Evolutionary conservation across 441 rosid genomes (phyloP).

Genomic region (Brassica hybrid): DNA sequence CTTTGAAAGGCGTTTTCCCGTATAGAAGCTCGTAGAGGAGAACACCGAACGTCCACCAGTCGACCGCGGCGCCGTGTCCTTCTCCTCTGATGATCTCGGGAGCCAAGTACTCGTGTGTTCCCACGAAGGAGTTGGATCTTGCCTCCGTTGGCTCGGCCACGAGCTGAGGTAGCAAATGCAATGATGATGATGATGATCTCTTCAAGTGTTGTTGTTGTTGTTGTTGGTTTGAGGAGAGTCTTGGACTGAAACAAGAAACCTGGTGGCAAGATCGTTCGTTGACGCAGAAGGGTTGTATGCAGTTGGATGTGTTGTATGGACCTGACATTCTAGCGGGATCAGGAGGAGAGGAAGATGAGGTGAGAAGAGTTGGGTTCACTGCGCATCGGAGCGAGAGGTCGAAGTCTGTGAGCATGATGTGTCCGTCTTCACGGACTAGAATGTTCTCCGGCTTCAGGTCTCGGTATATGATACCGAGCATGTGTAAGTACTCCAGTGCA

Average conservation of each 20-base stretch:
- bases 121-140: constrained; percentile 69
- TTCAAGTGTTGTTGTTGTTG: neutral
- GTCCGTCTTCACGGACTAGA: constrained; percentile 12
- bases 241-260: constrained; percentile 49
- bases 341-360: neutral
- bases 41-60: constrained; percentile 72
- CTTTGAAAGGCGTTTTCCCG: constrained; percentile 63
- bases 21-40: constrained; percentile 58
- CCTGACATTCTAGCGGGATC: constrained; percentile 35
- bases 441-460: too few species aligned
- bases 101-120: constrained; percentile 69
- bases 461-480: too few species aligned
- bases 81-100: constrained; percentile 66
- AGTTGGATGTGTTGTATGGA: constrained; percentile 46
- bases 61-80: constrained; percentile 70
- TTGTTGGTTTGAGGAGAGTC: constrained; percentile 43
- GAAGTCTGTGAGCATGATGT: neutral
- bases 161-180: constrained; percentile 43
- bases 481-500: too few species aligned
- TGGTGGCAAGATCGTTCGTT: constrained; percentile 45
- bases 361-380: neutral
- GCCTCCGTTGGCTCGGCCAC: constrained; percentile 64
- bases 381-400: neutral
- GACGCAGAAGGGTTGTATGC: constrained; percentile 54
- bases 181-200: too few species aligned